Evolutionary conservation across 2,329 filamentous ascomycete species (phyloP), one percentile per base, ranked within the genome.

Genomic region (Furcasterigmium sp.): DNA sequence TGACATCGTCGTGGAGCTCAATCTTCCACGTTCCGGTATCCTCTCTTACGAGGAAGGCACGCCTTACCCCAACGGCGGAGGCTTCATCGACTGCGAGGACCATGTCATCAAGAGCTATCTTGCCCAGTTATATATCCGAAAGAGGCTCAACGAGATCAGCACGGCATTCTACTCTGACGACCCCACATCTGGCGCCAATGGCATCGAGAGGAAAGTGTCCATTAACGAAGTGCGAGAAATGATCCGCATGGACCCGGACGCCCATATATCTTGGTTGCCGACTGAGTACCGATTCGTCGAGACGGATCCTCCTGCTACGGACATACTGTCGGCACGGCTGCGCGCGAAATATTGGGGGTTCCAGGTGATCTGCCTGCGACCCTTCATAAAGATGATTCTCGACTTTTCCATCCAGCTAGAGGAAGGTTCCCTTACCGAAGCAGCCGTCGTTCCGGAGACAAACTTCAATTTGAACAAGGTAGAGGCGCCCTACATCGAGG

Each of bases 261-360:
- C 39, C 32, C 14, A 43, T 61, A 67, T 67, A 56, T 50, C 57
- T 15, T 75, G 75, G 65, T 70, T 76, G 14, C 72, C 75, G 0
- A 58, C 58, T 2, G 64, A 65, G 42, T 80, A 76, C 54, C 59
- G 58, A 56, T 91, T 76, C 63, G 65, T 75, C 3, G 85, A 89
- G 46, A 63, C 72, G 2, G 87, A 95, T 43, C 72, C 74, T 5
- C 88, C 89, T 1, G 78, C 90, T 0, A 62, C 58, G 1, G 82
- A 95, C 39, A 90, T 97, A 46, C 80, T 96, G 14, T 73, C 80
- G 11, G 91, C 91, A 25, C 80, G 93, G 18, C 72, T 97, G 48
- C 83, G 91, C 34, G 93, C 87, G 13, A 97, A 98, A 62, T 97
- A 93, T 63, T 97, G 91, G 72, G 93, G 93, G 17, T 91, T 89